Evolutionary conservation across 352 stramenopile species (phyloP), one percentile per base, ranked within the genome.

Genomic region (Globisporangium echinulatum): DNA sequence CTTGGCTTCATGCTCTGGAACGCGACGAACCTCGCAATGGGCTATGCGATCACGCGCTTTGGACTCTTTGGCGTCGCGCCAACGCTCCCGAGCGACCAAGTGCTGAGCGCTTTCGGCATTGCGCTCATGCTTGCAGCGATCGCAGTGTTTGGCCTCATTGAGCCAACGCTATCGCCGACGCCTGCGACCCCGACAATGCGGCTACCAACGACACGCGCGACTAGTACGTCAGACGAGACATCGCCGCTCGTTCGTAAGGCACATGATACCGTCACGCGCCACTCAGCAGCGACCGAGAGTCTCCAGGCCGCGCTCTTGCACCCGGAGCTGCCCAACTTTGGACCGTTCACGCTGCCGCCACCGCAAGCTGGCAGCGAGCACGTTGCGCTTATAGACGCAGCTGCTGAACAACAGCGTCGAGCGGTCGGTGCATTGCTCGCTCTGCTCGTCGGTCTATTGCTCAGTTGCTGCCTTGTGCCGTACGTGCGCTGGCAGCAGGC

Each of bases 1-100:
- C 69, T 94, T 38, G 84, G 84, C 59, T 94, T 94, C 56, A 92
- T 92, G 82, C 71, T 94, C 53, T 94, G 84, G 84, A 94, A 94
- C 66, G 82, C 77, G 47, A 88, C 82, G 50, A 94, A 91, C 67
- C 89, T 94, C 66, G 76, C 79, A 15, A 72, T 92, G 57, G 84
- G 82, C 39, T 94, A 91, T 66, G 76, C 85, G 48, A 79, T 94
- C 51, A 90, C 82, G 17, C 74, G 84, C 9, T 74, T 85, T 6
- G 84, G 84, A 5, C 72, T 93, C 10, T 80, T 93, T 60, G 84
- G 84, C 14, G 73, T 93, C 9, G 54, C 63, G 7, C 67, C 74
- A 33, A 93, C 84, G 8, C 74, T 91, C 49, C 81, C 84, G 8
- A 77, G 51, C n/a, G 69, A 72, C 56, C 81, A 76, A 10, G 64